These are phyloP conservation scores for Calocera cornea DNA, from an alignment of 768 basidiomycete genomes.

Conservation along the genomic window DNA sequence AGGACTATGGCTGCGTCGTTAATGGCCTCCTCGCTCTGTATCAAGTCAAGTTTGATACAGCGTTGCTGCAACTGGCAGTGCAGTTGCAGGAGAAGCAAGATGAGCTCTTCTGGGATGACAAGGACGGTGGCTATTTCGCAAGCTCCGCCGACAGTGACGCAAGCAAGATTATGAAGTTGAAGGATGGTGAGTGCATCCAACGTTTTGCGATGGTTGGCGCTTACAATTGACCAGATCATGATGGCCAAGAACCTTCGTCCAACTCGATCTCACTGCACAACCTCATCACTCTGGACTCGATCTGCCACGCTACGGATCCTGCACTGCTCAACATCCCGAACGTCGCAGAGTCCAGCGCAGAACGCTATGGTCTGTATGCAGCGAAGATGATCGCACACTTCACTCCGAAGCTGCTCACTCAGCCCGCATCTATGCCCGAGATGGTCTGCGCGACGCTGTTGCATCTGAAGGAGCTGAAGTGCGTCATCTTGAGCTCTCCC, in stretches of 20 bases:
- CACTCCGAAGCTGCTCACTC: background rate
- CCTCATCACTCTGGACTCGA: background rate
- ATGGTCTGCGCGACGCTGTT: background rate
- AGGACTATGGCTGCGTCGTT: constrained; percentile 32
- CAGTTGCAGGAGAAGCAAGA: constrained; percentile 29
- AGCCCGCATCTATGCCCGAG: background rate
- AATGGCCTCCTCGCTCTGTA: constrained; percentile 27
- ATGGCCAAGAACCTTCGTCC: background rate
- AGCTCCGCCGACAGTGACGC: constrained; percentile 22
- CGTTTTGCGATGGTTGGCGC: background rate
- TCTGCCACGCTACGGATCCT: background rate
- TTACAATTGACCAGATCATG: background rate
- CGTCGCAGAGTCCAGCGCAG: background rate
- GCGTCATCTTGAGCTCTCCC: background rate
- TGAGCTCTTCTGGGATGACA: constrained; percentile 28
- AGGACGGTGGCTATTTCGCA: constrained; percentile 31
- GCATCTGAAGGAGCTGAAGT: background rate
- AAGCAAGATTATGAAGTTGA: constrained; percentile 1
- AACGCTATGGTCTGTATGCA: background rate
- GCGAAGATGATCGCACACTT: background rate
- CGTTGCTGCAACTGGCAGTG: constrained; percentile 25
- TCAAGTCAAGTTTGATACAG: constrained; percentile 26
- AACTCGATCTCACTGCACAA: background rate
- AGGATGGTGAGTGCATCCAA: background rate
- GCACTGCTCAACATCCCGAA: background rate